Base-by-base conservation (phyloP, 2,329 filamentous ascomycete genomes). In the Sporothrix pallida region DNA sequence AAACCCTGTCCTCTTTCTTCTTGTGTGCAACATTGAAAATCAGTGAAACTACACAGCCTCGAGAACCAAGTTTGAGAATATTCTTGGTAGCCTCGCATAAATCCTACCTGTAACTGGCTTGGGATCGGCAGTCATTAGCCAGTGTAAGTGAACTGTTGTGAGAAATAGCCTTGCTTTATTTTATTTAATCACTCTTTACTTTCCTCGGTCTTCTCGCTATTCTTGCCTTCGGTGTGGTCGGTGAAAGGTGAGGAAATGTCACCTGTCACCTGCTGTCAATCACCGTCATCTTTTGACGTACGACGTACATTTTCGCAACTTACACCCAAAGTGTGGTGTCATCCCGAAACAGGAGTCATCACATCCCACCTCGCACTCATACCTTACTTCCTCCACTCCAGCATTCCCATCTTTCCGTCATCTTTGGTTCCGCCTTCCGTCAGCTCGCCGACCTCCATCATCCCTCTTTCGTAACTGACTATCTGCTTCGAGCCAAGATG, bases 21-120 rank as follows among this genome's bases (percentile, higher is more conserved):
- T 37, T 37, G 7, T 7, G 7, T 37, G 31, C 31, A 37, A 37
- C 4, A 37, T 20, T 44, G 13, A 17, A n/a, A 7, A 4, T 6
- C 31, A n/a, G 13, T 63, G 60, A 63, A 62, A 63, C 60, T 20
- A 2, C 60, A 63, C 60, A 63, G 60, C 60, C 56, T n/a, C 56
- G 8, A 60, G 17, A 12, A 31, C 20, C 23, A 37, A 60, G 26
- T 15, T 23, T 9, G 3, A n/a, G 8, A 12, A 23, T 13, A 23
- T 2, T 13, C 56, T 44, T 62, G 60, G 60, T 44, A 63, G 60
- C 60, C 60, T 63, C 17, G 58, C 58, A 62, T 44, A 62, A n/a
- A 62, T 54, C n/a, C n/a, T 54, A 1, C 8, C 2, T 9, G n/a
- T 54, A 3, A 9, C 15, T 54, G 52, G 52, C 37, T 31, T 12